phyloP scores from a whole-genome alignment of 495 filamentous ascomycete species.

The Chaetomium tenue region DNA sequence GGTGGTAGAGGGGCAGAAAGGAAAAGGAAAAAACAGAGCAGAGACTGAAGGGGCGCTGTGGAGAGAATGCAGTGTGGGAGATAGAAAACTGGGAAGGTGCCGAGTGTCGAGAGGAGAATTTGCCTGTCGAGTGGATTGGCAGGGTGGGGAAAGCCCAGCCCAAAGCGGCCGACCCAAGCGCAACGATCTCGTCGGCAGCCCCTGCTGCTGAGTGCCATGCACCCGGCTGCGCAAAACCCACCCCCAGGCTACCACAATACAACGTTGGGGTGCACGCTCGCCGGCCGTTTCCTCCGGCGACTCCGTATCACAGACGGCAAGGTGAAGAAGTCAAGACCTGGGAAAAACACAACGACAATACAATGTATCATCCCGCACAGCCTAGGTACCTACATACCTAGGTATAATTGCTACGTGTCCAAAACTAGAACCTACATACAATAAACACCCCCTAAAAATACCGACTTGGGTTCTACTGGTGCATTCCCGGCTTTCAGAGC shows the following conservation, averaged over 20 bases:
- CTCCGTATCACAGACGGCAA: slow-evolving; percentile 9
- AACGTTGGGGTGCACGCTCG: too few species aligned
- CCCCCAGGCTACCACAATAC: not conserved
- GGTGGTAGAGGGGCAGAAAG: slow-evolving; percentile 23
- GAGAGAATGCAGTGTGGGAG: slow-evolving; percentile 18
- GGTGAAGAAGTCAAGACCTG: not conserved
- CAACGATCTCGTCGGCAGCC: slow-evolving; percentile 22
- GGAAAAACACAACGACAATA: not conserved
- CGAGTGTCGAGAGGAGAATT: slow-evolving; percentile 28
- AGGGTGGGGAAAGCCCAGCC: slow-evolving; percentile 33
- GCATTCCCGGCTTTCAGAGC: too few species aligned
- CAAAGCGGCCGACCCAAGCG: slow-evolving; percentile 27
- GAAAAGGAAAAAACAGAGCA: slow-evolving; percentile 26
- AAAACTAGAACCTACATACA: not conserved
- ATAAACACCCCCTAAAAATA: too few species aligned
- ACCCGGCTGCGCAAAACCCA: not conserved
- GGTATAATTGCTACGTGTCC: not conserved
- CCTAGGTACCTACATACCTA: too few species aligned
- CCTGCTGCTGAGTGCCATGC: slow-evolving; percentile 7
- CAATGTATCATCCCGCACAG: not conserved
- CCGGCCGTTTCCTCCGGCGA: not conserved
- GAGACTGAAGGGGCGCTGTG: slow-evolving; percentile 23
- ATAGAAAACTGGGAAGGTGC: slow-evolving; percentile 27
- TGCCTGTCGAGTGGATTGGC: slow-evolving; percentile 29
- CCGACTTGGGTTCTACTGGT: not conserved